Conservation (phyloP, 2,329 filamentous ascomycete species). For the Fusarium anthophilum region DNA sequence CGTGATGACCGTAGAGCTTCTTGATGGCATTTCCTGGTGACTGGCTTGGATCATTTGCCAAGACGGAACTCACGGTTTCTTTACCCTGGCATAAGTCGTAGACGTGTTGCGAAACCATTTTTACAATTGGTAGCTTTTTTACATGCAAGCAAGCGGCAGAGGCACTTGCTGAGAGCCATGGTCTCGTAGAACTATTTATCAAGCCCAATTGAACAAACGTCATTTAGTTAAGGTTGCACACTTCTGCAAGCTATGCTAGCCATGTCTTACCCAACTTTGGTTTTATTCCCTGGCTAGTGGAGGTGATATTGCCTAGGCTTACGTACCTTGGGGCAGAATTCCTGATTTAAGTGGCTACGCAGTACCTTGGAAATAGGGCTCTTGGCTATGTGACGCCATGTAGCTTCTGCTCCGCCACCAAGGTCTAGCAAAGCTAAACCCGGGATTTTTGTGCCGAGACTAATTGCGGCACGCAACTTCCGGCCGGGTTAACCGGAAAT, state of each 20-base stretch:
- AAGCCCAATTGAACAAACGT: neutral
- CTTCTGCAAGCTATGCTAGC: neutral
- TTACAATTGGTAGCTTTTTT: neutral
- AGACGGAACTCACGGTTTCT: slow-evolving; percentile 65
- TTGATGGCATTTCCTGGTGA: slow-evolving; percentile 64
- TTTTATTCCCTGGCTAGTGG: neutral
- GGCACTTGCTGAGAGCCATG: neutral
- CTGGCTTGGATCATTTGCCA: slow-evolving; percentile 63
- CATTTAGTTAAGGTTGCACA: neutral
- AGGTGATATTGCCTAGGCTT: neutral
- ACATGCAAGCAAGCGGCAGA: neutral
- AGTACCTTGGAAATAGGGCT: neutral
- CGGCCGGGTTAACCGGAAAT: slow-evolving; percentile 16
- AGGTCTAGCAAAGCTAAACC: neutral
- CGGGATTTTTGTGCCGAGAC: slow-evolving; percentile 10
- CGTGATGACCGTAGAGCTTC: slow-evolving; percentile 58
- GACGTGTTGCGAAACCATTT: slow-evolving; percentile 49
- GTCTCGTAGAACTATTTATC: neutral
- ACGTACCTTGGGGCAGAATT: slow-evolving; percentile 1
- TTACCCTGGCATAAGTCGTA: slow-evolving; percentile 61
- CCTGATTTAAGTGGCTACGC: neutral
- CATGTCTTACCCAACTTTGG: neutral
- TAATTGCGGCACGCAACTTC: slow-evolving; percentile 12
- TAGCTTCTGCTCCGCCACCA: neutral
- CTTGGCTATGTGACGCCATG: neutral